A percentile compares a stretch with the other conserved stretches of the same genome.
Conservation (phyloP, 805 yeast genomes). For the Saturnispora besseyi region DNA sequence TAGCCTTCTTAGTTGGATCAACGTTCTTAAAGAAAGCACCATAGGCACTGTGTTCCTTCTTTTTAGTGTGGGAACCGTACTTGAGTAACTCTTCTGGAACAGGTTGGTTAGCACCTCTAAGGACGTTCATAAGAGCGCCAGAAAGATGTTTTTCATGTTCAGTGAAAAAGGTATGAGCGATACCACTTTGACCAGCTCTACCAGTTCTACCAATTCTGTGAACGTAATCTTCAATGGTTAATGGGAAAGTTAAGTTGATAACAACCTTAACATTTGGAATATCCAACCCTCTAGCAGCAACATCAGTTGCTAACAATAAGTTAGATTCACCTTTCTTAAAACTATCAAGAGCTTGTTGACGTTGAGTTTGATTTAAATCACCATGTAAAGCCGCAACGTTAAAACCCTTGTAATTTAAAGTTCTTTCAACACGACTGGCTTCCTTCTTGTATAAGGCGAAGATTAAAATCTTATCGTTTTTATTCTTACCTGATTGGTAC, state of each 20-base stretch:
- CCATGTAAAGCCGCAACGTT: constrained; percentile 93
- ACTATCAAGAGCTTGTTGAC: constrained; percentile 76
- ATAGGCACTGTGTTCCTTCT: constrained; percentile 95
- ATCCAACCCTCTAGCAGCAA: constrained; percentile 95
- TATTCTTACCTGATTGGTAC: constrained; percentile 56
- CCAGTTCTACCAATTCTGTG: constrained; percentile 98
- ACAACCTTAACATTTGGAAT: constrained; percentile 96
- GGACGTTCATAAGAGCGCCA: constrained; percentile 86
- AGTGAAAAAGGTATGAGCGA: constrained; percentile 91
- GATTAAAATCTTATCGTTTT: constrained; percentile 75
- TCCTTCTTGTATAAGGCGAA: constrained; percentile 96
- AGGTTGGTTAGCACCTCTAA: constrained; percentile 88
- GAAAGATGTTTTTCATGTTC: constrained; percentile 94
- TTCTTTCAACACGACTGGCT: constrained; percentile 82
- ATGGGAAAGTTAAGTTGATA: constrained; percentile 89
- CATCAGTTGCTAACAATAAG: constrained; percentile 91
- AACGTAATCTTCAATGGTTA: constrained; percentile 88
- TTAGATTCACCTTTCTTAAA: constrained; percentile 75
- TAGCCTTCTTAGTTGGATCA: constrained; percentile 73
- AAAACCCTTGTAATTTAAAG: constrained; percentile 64
- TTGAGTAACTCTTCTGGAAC: constrained; percentile 93
- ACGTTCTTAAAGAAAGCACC: constrained; percentile 96
- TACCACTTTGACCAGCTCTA: constrained; percentile 88
- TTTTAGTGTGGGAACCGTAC: constrained; percentile 96
- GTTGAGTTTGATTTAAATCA: constrained; percentile 83